Percentiles rank a stretch among this genome's conserved stretches.
Conservation (phyloP, 371 early-diverging fungal species). For the Rhizopus arrhizus region DNA sequence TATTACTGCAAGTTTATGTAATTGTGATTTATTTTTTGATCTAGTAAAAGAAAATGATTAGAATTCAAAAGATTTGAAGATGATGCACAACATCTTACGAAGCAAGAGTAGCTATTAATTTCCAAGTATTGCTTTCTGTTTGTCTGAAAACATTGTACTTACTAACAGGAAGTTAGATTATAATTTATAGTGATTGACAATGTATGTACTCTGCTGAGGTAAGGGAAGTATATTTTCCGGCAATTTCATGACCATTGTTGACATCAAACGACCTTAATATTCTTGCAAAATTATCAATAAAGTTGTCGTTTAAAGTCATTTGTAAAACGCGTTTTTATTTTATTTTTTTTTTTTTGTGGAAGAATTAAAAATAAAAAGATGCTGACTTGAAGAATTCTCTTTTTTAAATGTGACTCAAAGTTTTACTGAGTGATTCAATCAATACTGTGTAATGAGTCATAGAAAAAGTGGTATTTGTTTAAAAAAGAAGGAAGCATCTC, state of each 20-base stretch:
- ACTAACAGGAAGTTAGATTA: background rate
- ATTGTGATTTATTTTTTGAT: background rate
- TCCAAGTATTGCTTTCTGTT: conserved; percentile 2
- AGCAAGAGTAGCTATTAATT: background rate
- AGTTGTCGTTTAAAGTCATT: background rate
- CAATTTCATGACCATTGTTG: background rate
- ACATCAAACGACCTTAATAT: background rate
- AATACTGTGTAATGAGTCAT: too few species aligned
- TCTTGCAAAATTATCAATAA: background rate
- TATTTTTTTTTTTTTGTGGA: background rate
- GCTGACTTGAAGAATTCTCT: background rate
- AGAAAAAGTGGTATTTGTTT: too few species aligned
- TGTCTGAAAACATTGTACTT: background rate
- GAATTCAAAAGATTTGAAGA: background rate
- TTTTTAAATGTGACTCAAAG: background rate
- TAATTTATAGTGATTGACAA: background rate
- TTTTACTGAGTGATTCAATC: too few species aligned
- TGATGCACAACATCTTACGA: background rate
- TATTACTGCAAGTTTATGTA: background rate
- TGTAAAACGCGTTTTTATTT: too few species aligned
- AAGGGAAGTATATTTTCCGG: background rate
- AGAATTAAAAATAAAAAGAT: background rate
- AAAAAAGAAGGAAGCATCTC: too few species aligned
- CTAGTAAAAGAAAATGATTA: background rate
- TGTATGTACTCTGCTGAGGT: conserved; percentile 1